Base-by-base conservation (phyloP, 2,329 filamentous ascomycete species). In the Dactylonectria estremocensis region DNA sequence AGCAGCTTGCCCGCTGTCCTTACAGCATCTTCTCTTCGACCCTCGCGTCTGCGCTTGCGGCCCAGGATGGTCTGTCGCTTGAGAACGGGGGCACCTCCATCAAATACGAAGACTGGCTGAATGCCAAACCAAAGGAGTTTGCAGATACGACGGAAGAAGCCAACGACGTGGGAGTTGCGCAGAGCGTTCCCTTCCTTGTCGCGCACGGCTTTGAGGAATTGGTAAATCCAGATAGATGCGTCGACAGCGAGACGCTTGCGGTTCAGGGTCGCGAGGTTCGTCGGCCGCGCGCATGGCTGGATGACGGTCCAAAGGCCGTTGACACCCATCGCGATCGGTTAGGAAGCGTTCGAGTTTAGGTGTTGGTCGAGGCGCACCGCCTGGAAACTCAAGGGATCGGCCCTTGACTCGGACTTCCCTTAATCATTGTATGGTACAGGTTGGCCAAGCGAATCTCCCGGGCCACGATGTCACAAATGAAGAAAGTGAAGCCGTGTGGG, bases 171-270 rank as follows among this genome's bases (percentile, higher is more conserved):
- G 33, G 94, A 95, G 83, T 98, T 99, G 71, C 95, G 94, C 59
- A 99, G 87, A 1, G 96, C 96, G 78, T 99, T 97, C 61, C 96
- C 96, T 82, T 99, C 96, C 78, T 98, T 98, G 83, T 99, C 96
- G 76, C 96, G 95, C 11, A 99, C 96, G 10, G 97, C 96, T 84
- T 99, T 99, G 76, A 99, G 90, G 78, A 99, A 99, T 79, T 99
- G 96, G 86, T 99, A 99, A 76, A 99, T 98, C 96, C 96, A 99
- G 79, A 99, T 99, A 13, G 95, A 98, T 66, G 97, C 96, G 83
- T 99, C 96, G 73, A 99, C 94, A 53, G 96, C 97, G 56, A 99
- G 92, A 16, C 96, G 94, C 83, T 97, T 98, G 74, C 93, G 94
- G 81, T 98, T 98, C 68, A 99, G 90, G 14, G 95, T 97, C 76